Evolutionary conservation across 768 basidiomycete genomes (phyloP), one percentile per base, ranked within the genome.

Genomic region (Suillus variegatus): DNA sequence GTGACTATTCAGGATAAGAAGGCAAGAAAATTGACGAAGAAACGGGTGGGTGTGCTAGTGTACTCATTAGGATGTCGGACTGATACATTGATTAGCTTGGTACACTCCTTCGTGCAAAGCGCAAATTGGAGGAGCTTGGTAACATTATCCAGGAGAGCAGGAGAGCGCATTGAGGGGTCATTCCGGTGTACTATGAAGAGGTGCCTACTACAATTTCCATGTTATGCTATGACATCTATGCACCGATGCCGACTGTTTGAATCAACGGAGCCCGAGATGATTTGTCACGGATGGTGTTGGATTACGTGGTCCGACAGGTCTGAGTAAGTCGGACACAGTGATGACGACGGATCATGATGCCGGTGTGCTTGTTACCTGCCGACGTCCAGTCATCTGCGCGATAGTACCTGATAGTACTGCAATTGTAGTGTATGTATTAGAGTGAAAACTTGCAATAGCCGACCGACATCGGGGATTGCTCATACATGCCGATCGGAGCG

Each of bases 1-100:
- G 28, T 28, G 16, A 16, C 52, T 60, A 57, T 64, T 54, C 74
- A 95, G 95, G 97, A 99, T 80, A 99, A 99, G 89, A 98, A 97
- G 83, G 97, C 97, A 66, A 87, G 95, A 80, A 99, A 99, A 85
- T 84, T 99, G 85, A 96, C 95, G 73, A 99, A 99, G 90, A 98
- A 97, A 86, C 90, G 95, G 86, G 97, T 97, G 75, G 72, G 90
- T 88, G n/a, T 64, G 25, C 5, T 10, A 22, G 18, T 0, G 0
- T 49, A 18, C 1, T 51, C 38, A 9, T 22, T 16, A 5, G 7
- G 14, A n/a, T 38, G 7, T 43, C 66, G 12, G 12, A 60, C 58
- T 60, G 0, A 60, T 43, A 0, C 64, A 44, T 18, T 56, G 20
- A 35, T 65, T 73, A 95, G 95, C 90, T 99, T 75, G 97, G 97